These are phyloP conservation scores for Lyophyllum atratum DNA, from an alignment of 768 basidiomycete genomes.

Conservation along the genomic window DNA sequence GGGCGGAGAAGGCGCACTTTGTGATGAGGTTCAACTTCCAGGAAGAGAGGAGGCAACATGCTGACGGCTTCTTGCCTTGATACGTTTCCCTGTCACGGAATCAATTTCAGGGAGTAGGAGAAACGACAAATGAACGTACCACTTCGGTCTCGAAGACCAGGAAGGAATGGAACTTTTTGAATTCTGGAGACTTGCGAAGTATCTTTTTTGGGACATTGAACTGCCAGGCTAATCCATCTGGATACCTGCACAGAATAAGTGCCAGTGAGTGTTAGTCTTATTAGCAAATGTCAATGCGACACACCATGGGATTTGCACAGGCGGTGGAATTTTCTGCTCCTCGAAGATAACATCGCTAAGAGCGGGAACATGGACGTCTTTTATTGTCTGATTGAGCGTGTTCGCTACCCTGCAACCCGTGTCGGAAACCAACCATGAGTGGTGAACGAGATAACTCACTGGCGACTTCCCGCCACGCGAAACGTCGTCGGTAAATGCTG, in stretches of 20 bases:
- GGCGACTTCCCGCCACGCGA: conserved; percentile 84
- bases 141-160: conserved; percentile 98
- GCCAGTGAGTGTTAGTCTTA: conserved; percentile 10
- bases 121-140: conserved; percentile 47
- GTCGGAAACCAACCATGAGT: conserved; percentile 7
- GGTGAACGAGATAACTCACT: conserved; percentile 46
- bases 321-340: conserved; percentile 73
- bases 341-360: conserved; percentile 77
- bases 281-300: conserved; percentile 12
- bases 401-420: conserved; percentile 53
- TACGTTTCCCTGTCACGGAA: conserved; percentile 74
- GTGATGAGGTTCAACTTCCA: conserved; percentile 94
- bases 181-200: conserved; percentile 83
- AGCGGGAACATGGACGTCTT: conserved; percentile 74
- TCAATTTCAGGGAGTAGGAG: not conserved
- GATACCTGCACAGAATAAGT: conserved; percentile 68
- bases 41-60: conserved; percentile 96
- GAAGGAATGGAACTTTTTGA: conserved; percentile 95
- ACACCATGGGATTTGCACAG: conserved; percentile 85
- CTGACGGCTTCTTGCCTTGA: conserved; percentile 97
- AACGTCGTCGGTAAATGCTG: conserved; percentile 91
- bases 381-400: conserved; percentile 80
- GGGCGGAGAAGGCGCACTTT: conserved; percentile 35
- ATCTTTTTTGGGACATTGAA: conserved; percentile 90
- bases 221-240: conserved; percentile 94